These are phyloP conservation scores for Eleusine indica DNA, from an alignment of 176 grass and related monocot genomes.

Conservation along the genomic window DNA sequence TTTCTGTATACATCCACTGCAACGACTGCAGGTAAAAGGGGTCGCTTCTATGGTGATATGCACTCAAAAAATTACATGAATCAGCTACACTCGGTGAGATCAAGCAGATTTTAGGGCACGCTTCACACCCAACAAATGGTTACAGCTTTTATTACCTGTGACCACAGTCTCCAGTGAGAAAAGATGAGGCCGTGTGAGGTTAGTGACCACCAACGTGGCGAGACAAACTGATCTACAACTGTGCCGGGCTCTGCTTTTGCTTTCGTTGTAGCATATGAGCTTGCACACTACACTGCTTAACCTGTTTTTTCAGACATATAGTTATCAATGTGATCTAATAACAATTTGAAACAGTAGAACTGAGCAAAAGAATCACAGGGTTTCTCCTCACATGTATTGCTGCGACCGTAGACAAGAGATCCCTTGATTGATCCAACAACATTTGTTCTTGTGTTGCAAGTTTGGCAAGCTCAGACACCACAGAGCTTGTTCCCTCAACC, in stretches of 20 bases:
- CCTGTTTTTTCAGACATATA: constrained; percentile 56
- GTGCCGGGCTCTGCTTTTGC: constrained; percentile 43
- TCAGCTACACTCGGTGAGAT: constrained; percentile 56
- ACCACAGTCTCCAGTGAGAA: constrained; percentile 63
- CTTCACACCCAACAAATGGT: constrained; percentile 60
- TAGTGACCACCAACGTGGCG: constrained; percentile 57
- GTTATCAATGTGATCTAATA: constrained; percentile 10
- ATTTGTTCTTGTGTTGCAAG: constrained; percentile 73
- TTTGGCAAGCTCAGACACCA: constrained; percentile 68
- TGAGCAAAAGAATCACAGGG: constrained; percentile 3
- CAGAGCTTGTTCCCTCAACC: constrained; percentile 71
- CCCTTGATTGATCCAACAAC: constrained; percentile 74
- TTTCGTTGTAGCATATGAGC: constrained; percentile 84
- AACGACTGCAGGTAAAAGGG: constrained; percentile 42
- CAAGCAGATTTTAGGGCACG: constrained; percentile 47
- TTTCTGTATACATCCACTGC: constrained; percentile 64
- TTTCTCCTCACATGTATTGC: constrained; percentile 72
- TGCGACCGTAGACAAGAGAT: constrained; percentile 73
- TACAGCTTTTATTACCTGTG: constrained; percentile 70
- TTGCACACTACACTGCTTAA: constrained; percentile 88
- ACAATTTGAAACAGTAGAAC: neutral
- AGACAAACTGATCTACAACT: constrained; percentile 53
- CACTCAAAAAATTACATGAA: constrained; percentile 77
- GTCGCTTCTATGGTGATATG: constrained; percentile 50
- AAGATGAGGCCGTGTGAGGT: constrained; percentile 66